Base-by-base conservation (phyloP, 2,329 filamentous ascomycete genomes). In the Cytospora leucostoma region DNA sequence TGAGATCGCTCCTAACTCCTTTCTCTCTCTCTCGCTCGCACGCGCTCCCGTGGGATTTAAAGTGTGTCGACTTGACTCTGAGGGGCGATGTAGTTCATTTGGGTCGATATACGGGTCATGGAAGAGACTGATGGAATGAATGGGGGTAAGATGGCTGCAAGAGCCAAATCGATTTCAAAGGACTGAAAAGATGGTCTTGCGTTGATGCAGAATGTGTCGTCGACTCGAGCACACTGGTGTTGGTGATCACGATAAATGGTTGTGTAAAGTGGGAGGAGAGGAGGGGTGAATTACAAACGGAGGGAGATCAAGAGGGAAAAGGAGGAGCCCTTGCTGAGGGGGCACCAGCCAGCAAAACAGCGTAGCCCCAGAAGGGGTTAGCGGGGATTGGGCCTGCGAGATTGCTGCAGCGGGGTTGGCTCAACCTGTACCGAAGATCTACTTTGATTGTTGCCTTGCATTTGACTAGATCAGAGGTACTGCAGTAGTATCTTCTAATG, bases 31-130 rank as follows among this genome's bases (percentile, higher is more conserved):
- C 82, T 85, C 82, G 77, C 83, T 84, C 82, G 81, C 82, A 79
- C 82, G 81, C 82, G 79, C 81, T 86, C 84, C 84, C 86, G 85
- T 87, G 80, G 81, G 82, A 78, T 85, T 88, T 85, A 89, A 88
- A 88, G 86, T 82, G 85, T 88, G 84, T 82, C 83, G 80, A 78
- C 78, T 77, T 80, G 80, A 81, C 80, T 80, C 68, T 78, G 74
- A 67, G 74, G 72, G 69, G 74, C 75, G 77, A 74, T 77, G 74
- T 73, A 79, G 79, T 76, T 81, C 81, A 83, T 83, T 83, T 77
- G 80, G 79, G 78, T 75, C 73, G 75, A 68, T 79, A 75, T 75
- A 73, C 71, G 82, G 77, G 78, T 86, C 85, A 88, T 88, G 76
- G 79, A 78, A 79, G 70, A 72, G 70, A 72, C 73, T 72, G 68